These are phyloP conservation scores for Carex littledalei DNA, from an alignment of 176 grass and related monocot species.

Conservation along the genomic window DNA sequence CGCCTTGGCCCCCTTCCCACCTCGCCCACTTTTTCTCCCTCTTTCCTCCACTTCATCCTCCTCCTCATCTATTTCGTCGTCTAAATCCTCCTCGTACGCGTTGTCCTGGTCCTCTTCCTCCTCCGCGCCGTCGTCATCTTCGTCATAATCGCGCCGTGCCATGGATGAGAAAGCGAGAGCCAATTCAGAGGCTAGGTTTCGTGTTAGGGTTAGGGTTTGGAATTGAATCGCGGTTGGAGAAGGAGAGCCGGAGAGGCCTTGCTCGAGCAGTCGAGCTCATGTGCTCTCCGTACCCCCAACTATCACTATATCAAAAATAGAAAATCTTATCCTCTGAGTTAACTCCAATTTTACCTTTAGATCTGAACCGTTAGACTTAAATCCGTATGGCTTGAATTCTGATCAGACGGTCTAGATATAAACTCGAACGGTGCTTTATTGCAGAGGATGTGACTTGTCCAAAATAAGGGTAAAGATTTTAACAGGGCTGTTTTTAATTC, in stretches of 20 bases:
- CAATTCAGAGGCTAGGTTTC: neutral
- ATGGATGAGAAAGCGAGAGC: slow-evolving; percentile 32
- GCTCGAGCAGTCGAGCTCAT: neutral
- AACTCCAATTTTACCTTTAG: no score
- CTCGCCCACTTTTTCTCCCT: slow-evolving; percentile 49
- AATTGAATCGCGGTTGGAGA: neutral
- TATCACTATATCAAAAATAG: neutral
- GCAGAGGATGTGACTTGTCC: no score
- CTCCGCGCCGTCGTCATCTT: slow-evolving; percentile 54
- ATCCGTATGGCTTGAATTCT: no score
- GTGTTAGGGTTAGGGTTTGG: slow-evolving; percentile 9
- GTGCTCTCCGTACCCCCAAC: neutral
- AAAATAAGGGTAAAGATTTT: no score
- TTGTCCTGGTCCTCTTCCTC: slow-evolving; percentile 52
- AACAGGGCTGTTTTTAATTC: no score
- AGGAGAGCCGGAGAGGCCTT: neutral
- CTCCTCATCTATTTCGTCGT: neutral
- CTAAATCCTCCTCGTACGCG: slow-evolving; percentile 14
- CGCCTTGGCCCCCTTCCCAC: slow-evolving; percentile 33
- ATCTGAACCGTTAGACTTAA: no score
- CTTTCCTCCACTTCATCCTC: slow-evolving; percentile 21
- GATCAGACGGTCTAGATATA: neutral
- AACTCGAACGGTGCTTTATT: no score
- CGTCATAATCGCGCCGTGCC: slow-evolving; percentile 53
- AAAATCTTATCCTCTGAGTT: no score